Evolutionary conservation across 345 rosid species (phyloP), one percentile per base, ranked within the genome.

Genomic region (Citrus hindsii): DNA sequence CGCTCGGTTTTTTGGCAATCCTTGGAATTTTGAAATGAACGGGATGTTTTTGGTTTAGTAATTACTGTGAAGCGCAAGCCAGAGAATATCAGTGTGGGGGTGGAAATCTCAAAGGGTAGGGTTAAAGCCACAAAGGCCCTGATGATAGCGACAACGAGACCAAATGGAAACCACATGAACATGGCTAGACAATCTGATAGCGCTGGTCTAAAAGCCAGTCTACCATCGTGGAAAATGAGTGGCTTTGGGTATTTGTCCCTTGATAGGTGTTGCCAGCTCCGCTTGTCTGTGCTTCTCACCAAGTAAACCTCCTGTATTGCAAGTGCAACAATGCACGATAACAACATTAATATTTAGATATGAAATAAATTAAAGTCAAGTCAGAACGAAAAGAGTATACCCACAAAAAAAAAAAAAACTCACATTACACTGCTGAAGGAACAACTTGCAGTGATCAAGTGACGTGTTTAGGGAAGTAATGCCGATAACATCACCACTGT

Each of bases 181-280:
- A 92, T 75, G 73, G 82, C 83, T 9, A 94, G 72, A 37, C 93
- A 75, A 72, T 87, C 78, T 27, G 72, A 21, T 28, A 85, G 88
- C 33, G 88, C 84, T 55, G 98, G 98, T 61, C 66, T 86, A n/a
- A 88, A 79, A 38, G 94, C 95, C 28, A 94, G 80, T 71, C 98
- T 83, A n/a, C 97, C 95, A 61, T 94, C 98, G 40, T 92, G 98
- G 79, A 93, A 94, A 25, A 93, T 84, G 28, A 93, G 79, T 76
- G 94, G 91, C 70, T 86, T 89, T 21, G 91, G 87, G 83, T 90
- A 88, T 42, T 74, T 83, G 13, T 80, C 77, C 65, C 81, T 80
- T 22, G 90, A 86, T 51, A 93, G 89, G 28, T 69, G 76, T 72
- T 79, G 85, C 95, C 93, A 88, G 75, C 62, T 85, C 74, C 81